Base-by-base conservation (phyloP, 495 filamentous ascomycete genomes). In the Xylaria sp. region DNA sequence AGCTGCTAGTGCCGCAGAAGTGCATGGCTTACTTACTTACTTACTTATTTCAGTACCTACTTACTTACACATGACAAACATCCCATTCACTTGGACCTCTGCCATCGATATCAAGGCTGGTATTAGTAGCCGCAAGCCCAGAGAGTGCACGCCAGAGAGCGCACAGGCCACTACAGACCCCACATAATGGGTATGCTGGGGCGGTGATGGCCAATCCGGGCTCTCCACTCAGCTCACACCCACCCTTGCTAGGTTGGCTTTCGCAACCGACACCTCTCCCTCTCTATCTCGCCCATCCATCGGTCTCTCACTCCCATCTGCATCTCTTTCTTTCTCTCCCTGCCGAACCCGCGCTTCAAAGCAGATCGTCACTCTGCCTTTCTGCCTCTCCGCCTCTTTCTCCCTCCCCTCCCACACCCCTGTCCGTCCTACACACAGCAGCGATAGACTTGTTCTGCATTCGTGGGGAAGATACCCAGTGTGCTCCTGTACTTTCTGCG, bases 241-340 rank as follows among this genome's bases (percentile, higher is more conserved):
- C 61, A 71, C 61, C 48, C 24, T 52, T 58, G 24, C 69, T 66
- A 40, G 11, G 69, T 62, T 58, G 59, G 59, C 61, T 66, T 53
- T 71, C 43, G 69, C 61, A 65, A 43, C 69, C 69, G 61, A 58
- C 69, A 66, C 61, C 61, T 71, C 68, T 21, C 69, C 41, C 61
- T 66, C 69, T 71, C 48, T 66, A 55, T 71, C 61, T 65, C 52
- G 66, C 66, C 48, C 65, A 68, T 58, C 59, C 61, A 21, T 53
- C 50, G 46, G 37, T 46, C 61, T 62, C 69, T 58, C 69, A 65
- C 46, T 59, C 69, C 53, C 44, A 43, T 55, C 33, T 57, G 66
- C 37, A 31, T 21, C 57, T 19, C 37, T 58, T 70, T 35, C 46
- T 44, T 62, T 52, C 67, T 52, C 46, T 63, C 35, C 46, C 35